These are phyloP conservation scores for Acanthamoeba culbertsoni DNA, from an alignment of 208 protist species.

Conservation along the genomic window DNA sequence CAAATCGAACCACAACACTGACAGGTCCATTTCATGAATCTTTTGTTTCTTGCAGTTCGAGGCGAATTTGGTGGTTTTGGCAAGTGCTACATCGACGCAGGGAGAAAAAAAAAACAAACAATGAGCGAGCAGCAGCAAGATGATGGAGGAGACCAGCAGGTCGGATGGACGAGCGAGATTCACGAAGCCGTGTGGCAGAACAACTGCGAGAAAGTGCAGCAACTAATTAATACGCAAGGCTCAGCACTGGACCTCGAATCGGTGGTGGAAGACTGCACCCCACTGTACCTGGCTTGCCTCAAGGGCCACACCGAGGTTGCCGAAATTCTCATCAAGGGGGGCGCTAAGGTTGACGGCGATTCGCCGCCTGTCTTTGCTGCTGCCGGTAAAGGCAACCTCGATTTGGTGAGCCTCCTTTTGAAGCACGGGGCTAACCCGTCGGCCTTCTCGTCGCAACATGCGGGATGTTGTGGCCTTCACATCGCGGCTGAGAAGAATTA, in stretches of 20 bases:
- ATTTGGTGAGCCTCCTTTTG: slow-evolving; percentile 9
- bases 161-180: slow-evolving; percentile 54
- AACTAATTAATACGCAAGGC: not conserved
- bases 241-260: not conserved
- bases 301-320: slow-evolving; percentile 45
- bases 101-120: not conserved
- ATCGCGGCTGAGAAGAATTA: slow-evolving; percentile 59
- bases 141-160: slow-evolving; percentile 32
- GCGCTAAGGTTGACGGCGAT: slow-evolving; percentile 37
- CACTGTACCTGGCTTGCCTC: slow-evolving; percentile 45
- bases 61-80: no score
- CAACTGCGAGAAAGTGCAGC: slow-evolving; percentile 22
- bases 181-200: slow-evolving; percentile 57
- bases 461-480: slow-evolving; percentile 48
- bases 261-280: slow-evolving; percentile 50
- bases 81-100: not conserved
- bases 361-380: slow-evolving; percentile 26
- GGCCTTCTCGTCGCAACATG: slow-evolving; percentile 47
- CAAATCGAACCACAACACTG: no score
- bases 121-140: not conserved
- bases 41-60: no score
- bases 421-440: slow-evolving; percentile 21
- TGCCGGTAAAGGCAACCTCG: slow-evolving; percentile 48
- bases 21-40: no score
- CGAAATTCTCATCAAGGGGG: slow-evolving; percentile 53